Conservation (phyloP, 2,329 filamentous ascomycete genomes). For the Cercospora janseana region DNA sequence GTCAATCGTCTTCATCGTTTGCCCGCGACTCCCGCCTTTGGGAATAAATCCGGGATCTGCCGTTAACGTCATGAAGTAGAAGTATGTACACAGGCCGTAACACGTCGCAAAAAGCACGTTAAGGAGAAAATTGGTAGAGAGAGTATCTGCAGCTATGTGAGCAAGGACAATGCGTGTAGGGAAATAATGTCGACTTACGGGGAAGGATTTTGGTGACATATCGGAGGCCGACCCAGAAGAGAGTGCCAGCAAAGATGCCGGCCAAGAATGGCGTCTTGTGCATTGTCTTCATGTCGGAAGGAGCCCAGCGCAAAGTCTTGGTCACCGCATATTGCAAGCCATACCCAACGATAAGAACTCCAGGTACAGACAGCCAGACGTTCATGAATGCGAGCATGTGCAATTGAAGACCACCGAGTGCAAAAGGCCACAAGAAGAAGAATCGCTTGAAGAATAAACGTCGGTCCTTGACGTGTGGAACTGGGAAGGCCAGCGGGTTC, state of each 20-base stretch:
- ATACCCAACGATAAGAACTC: conserved; percentile 65
- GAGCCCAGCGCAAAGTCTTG: conserved; percentile 76
- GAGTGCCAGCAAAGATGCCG: conserved; percentile 83
- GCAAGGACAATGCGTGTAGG: conserved; percentile 11
- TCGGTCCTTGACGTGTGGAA: conserved; percentile 73
- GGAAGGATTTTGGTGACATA: conserved; percentile 75
- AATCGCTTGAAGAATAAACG: conserved; percentile 77
- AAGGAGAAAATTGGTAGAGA: conserved; percentile 64
- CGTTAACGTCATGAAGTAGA: conserved; percentile 81
- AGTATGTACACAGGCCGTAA: conserved; percentile 71
- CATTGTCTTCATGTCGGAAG: conserved; percentile 81
- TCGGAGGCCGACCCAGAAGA: conserved; percentile 75
- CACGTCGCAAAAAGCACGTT: conserved; percentile 72
- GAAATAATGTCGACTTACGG: conserved; percentile 49
- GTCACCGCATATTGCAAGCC: conserved; percentile 74
- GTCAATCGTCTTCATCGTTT: conserved; percentile 85
- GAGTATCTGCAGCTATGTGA: conserved; percentile 56
- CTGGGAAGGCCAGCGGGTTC: conserved; percentile 69
- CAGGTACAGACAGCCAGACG: conserved; percentile 72
- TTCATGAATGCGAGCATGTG: conserved; percentile 71
- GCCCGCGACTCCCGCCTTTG: conserved; percentile 81
- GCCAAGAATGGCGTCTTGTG: conserved; percentile 92
- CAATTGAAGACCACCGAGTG: conserved; percentile 69
- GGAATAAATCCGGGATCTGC: conserved; percentile 91
- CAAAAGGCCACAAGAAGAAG: conserved; percentile 84